Evolutionary conservation across 768 basidiomycete species (phyloP).

Genomic region (Phaeotremella fagi): DNA sequence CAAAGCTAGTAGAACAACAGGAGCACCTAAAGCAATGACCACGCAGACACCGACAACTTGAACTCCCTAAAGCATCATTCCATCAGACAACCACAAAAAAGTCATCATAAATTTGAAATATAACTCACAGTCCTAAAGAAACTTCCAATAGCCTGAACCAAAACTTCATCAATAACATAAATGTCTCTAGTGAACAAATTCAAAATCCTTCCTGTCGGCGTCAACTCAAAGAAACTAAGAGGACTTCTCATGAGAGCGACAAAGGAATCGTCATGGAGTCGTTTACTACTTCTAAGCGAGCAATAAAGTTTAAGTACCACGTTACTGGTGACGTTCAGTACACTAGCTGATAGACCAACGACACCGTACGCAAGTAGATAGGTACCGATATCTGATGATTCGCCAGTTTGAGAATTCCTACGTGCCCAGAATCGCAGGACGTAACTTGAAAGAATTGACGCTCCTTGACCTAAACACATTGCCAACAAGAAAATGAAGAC

Average conservation of each 20-base stretch:
- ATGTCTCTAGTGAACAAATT: conserved; percentile 88
- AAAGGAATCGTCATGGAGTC: conserved; percentile 65
- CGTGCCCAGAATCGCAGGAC: conserved; percentile 79
- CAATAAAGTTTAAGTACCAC: conserved; percentile 74
- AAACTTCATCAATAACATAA: conserved; percentile 65
- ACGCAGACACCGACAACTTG: conserved; percentile 47
- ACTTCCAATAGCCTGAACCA: conserved; percentile 69
- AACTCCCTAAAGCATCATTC: too few relatives aligned
- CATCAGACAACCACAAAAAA: neutral
- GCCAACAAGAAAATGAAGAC: conserved; percentile 60
- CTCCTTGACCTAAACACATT: conserved; percentile 57
- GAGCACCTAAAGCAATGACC: conserved; percentile 77
- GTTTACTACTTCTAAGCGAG: conserved; percentile 65
- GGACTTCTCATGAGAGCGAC: conserved; percentile 72
- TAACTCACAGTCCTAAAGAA: conserved; percentile 61
- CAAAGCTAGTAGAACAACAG: conserved; percentile 70
- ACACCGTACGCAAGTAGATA: conserved; percentile 59
- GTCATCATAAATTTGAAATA: conserved; percentile 53
- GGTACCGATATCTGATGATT: conserved; percentile 57
- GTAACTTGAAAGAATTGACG: conserved; percentile 53
- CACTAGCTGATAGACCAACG: conserved; percentile 59
- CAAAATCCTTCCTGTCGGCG: conserved; percentile 79
- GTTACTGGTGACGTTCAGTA: conserved; percentile 57
- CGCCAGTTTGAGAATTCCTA: conserved; percentile 61
- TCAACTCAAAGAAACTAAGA: conserved; percentile 81